Evolutionary conservation across 2,329 filamentous ascomycete species (phyloP).

Genomic region (Paecilomyces fulvus): DNA sequence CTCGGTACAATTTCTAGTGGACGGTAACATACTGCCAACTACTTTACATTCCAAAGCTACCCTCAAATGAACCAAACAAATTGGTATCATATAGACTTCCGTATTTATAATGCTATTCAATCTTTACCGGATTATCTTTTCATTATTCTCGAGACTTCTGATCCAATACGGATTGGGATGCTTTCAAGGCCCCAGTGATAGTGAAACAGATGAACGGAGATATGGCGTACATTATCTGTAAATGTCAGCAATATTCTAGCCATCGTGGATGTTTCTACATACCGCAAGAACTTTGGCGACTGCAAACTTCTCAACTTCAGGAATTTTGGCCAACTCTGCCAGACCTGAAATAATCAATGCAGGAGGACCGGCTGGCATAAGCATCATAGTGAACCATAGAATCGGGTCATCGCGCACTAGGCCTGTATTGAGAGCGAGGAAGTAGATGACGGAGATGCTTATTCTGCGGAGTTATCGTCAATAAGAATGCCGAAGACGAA

Average conservation of each 20-base stretch:
- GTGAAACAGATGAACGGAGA: constrained; percentile 23
- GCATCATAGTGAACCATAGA: constrained; percentile 57
- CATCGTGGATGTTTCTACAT: constrained; percentile 12
- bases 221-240: constrained; percentile 22
- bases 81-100: no score
- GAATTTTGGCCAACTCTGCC: constrained; percentile 38
- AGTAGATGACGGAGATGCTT: constrained; percentile 48
- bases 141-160: background rate
- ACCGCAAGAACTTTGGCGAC: constrained; percentile 47
- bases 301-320: constrained; percentile 43
- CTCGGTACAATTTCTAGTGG: no score
- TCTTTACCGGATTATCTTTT: background rate
- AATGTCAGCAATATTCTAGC: constrained; percentile 1
- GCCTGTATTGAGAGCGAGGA: constrained; percentile 44
- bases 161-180: constrained; percentile 16
- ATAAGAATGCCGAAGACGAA: background rate
- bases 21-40: no score
- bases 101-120: no score
- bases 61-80: no score
- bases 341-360: constrained; percentile 47
- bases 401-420: constrained; percentile 52
- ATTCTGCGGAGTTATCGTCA: constrained; percentile 17
- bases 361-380: constrained; percentile 50
- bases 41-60: no score
- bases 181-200: constrained; percentile 23